Evolutionary conservation across 169 alveolate genomes (phyloP).

Genomic region (Plasmodium reichenowi): DNA sequence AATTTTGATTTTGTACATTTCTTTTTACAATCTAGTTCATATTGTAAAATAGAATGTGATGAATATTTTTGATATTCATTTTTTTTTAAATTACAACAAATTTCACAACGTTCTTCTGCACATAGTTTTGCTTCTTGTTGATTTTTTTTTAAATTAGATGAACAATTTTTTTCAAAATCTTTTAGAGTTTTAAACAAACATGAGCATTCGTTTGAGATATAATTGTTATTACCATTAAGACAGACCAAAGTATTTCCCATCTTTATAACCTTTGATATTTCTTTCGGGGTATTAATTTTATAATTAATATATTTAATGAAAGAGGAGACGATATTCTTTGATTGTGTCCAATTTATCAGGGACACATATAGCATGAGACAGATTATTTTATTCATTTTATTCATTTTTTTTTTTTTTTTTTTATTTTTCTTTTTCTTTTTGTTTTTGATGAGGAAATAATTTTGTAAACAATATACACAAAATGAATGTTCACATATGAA

Average conservation of each 20-base stretch:
- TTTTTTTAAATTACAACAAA: conserved; percentile 62
- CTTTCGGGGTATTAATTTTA: conserved; percentile 60
- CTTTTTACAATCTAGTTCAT: conserved; percentile 60
- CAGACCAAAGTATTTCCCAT: conserved; percentile 65
- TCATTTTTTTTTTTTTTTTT: no score
- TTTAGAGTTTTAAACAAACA: conserved; percentile 56
- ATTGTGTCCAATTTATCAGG: conserved; percentile 13
- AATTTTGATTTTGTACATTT: conserved; percentile 57
- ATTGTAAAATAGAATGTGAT: conserved; percentile 52
- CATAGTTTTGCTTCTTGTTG: conserved; percentile 76
- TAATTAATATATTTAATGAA: conserved; percentile 46
- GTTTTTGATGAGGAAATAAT: no score
- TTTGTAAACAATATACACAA: no score
- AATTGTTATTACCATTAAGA: conserved; percentile 24
- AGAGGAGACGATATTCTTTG: conserved; percentile 55
- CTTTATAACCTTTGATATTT: conserved; percentile 56
- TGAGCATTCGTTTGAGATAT: conserved; percentile 45
- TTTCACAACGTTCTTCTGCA: conserved; percentile 75
- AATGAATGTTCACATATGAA: no score
- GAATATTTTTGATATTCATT: conserved; percentile 13
- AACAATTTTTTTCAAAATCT: conserved; percentile 69
- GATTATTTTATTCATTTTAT: conserved; percentile 37
- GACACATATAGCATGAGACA: conserved; percentile 17
- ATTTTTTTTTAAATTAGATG: conserved; percentile 67
- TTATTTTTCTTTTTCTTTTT: no score